These are phyloP conservation scores for Austroboletus novae-zelandiae DNA, from an alignment of 1,284 basidiomycete species.

Conservation along the genomic window DNA sequence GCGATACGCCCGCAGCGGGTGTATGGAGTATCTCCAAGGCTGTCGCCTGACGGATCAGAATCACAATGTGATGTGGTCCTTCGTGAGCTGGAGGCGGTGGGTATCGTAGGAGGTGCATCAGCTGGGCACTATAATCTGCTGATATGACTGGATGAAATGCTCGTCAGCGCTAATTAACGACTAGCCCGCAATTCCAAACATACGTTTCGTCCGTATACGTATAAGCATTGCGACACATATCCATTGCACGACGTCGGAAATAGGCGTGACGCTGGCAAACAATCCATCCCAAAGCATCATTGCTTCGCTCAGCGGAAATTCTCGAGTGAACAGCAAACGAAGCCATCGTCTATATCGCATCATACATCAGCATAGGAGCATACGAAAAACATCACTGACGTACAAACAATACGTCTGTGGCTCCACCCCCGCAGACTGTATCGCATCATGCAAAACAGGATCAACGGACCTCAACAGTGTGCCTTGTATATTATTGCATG, in stretches of 20 bases:
- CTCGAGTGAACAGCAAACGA: slow-evolving; percentile 85
- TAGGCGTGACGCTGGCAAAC: slow-evolving; percentile 74
- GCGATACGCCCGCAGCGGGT: slow-evolving; percentile 67
- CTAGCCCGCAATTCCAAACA: slow-evolving; percentile 28
- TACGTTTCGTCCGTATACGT: slow-evolving; percentile 83
- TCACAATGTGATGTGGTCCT: slow-evolving; percentile 52
- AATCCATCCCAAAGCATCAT: slow-evolving; percentile 89
- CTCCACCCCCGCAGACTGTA: slow-evolving; percentile 81
- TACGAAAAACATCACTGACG: slow-evolving; percentile 10
- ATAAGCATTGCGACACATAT: slow-evolving; percentile 91
- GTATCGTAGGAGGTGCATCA: slow-evolving; percentile 83
- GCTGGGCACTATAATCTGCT: slow-evolving; percentile 79
- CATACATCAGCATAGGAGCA: slow-evolving; percentile 12
- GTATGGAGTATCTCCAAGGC: slow-evolving; percentile 73
- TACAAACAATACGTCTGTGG: slow-evolving; percentile 95
- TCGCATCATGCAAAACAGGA: slow-evolving; percentile 71
- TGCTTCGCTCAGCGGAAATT: slow-evolving; percentile 74
- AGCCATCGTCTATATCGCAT: slow-evolving; percentile 74
- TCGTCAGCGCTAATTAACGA: slow-evolving; percentile 11
- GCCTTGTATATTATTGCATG: slow-evolving; percentile 77
- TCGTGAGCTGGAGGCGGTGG: slow-evolving; percentile 48
- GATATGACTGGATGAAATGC: slow-evolving; percentile 61
- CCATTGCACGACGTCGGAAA: slow-evolving; percentile 74
- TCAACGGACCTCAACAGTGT: slow-evolving; percentile 75
- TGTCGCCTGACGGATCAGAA: slow-evolving; percentile 81